Evolutionary conservation across 352 stramenopile genomes (phyloP), one percentile per base, ranked within the genome.

Genomic region (Phytophthora vignae): DNA sequence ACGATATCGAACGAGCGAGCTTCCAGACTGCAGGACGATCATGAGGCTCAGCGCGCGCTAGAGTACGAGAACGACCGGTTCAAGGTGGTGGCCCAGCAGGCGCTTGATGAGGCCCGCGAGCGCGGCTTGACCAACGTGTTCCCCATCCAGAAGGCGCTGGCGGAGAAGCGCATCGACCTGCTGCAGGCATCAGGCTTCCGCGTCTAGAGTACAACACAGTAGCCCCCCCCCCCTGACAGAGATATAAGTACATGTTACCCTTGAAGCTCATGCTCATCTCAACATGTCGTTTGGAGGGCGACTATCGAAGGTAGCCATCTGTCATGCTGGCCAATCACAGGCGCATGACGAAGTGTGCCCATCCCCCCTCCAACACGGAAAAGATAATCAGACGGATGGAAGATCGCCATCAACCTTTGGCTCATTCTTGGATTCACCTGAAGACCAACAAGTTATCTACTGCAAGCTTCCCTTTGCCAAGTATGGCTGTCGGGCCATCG

Each of bases 131-230:
- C 79, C 11, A 93, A 92, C 66, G 57, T 91, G 11, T 88, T 84
- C 60, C 87, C 87, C 4, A 89, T 95, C 68, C 78, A 93, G 66
- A 90, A 93, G 64, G 87, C 85, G 3, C 42, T 92, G 12, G 70
- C 84, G 3, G 85, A 91, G 69, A 92, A 92, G 31, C 79, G 82
- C 36, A 85, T 95, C 25, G 87, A 93, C 36, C 70, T 93, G 49
- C 76, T 94, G 49, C 81, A 82, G 12, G 87, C 85, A 12, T 90
- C 83, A 22, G 85, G 85, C 33, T 94, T 94, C 59, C 87, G 87
- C 60, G 72, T 94, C 29, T 92, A 90, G 69, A 22, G 42, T 22
- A 6, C n/a, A 54, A 19, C 17, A 15, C 11, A 31, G 21, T 54
- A 54, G 48, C 48, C 0, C 31, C 19, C n/a, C 14, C n/a, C 9